These are phyloP conservation scores for Cordyceps fumosorosea DNA, from an alignment of 2,329 filamentous ascomycete species.

Conservation along the genomic window DNA sequence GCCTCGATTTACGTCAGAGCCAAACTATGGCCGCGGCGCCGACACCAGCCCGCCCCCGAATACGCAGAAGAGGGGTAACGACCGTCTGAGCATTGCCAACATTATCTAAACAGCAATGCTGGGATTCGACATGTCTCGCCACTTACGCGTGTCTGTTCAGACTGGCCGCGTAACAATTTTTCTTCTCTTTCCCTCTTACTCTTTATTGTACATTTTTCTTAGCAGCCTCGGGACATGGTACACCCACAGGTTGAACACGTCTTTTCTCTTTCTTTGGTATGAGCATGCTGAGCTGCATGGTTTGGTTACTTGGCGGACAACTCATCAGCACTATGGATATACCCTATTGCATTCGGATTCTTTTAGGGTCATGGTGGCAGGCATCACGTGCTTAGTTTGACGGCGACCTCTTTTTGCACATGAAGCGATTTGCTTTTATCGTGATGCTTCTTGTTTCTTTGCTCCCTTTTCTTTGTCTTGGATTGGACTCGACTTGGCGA, in stretches of 20 bases:
- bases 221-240: not conserved
- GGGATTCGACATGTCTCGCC: not conserved
- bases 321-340: not conserved
- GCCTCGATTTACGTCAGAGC: constrained; percentile 6
- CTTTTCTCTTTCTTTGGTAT: not conserved
- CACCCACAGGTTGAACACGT: not conserved
- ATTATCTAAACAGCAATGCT: constrained; percentile 32
- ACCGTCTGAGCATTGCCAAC: constrained; percentile 37
- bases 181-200: not conserved
- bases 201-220: constrained; percentile 3
- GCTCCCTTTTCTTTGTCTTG: not conserved
- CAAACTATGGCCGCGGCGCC: constrained; percentile 20
- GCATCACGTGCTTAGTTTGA: not conserved
- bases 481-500: not conserved
- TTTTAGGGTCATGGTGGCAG: not conserved
- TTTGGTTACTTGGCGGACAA: not conserved
- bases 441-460: not conserved
- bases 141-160: too few relatives aligned
- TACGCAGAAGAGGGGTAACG: constrained; percentile 21
- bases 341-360: not conserved
- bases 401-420: not conserved
- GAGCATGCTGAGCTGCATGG: not conserved
- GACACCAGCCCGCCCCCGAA: constrained; percentile 23
- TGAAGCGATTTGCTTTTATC: not conserved
- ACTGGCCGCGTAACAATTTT: not conserved